Conservation (phyloP, 805 yeast genomes). For the Saturnispora gosingensis region DNA sequence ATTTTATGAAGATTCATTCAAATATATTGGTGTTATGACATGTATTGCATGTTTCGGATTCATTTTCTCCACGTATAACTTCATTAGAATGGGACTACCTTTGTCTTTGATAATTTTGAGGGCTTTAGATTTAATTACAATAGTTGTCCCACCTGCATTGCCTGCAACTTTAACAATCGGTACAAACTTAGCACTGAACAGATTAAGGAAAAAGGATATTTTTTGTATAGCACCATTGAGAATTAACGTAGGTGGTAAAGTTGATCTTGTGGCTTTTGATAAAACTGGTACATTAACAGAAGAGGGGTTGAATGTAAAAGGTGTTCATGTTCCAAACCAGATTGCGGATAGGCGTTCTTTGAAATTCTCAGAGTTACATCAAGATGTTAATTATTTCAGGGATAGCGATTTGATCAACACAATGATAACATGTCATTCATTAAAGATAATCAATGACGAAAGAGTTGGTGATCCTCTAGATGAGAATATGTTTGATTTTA, state of each 20-base stretch:
- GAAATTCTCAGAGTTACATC: slow-evolving; percentile 20
- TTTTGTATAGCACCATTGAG: slow-evolving; percentile 92
- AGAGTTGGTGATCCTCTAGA: slow-evolving; percentile 92
- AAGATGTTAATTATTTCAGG: slow-evolving; percentile 18
- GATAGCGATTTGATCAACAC: slow-evolving; percentile 27
- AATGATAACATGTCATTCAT: slow-evolving; percentile 80
- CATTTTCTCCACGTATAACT: slow-evolving; percentile 71
- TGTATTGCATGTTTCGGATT: slow-evolving; percentile 79
- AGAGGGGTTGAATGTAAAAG: slow-evolving; percentile 86
- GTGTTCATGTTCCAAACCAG: slow-evolving; percentile 33
- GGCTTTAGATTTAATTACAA: slow-evolving; percentile 88
- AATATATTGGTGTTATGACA: slow-evolving; percentile 92
- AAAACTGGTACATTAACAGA: slow-evolving; percentile 97
- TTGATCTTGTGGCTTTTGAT: slow-evolving; percentile 87
- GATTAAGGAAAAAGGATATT: slow-evolving; percentile 59
- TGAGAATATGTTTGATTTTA: slow-evolving; percentile 84
- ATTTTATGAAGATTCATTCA: slow-evolving; percentile 89
- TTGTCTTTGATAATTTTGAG: slow-evolving; percentile 66
- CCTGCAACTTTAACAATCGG: slow-evolving; percentile 98
- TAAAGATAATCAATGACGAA: slow-evolving; percentile 69
- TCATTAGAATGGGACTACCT: slow-evolving; percentile 66
- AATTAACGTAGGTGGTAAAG: slow-evolving; percentile 91
- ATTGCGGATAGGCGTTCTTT: slow-evolving; percentile 22
- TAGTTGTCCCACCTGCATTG: slow-evolving; percentile 96
- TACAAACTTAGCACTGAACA: slow-evolving; percentile 78